phyloP scores from a whole-genome alignment of 176 grass and related monocot species.

The Hyparrhenia diplandra region DNA sequence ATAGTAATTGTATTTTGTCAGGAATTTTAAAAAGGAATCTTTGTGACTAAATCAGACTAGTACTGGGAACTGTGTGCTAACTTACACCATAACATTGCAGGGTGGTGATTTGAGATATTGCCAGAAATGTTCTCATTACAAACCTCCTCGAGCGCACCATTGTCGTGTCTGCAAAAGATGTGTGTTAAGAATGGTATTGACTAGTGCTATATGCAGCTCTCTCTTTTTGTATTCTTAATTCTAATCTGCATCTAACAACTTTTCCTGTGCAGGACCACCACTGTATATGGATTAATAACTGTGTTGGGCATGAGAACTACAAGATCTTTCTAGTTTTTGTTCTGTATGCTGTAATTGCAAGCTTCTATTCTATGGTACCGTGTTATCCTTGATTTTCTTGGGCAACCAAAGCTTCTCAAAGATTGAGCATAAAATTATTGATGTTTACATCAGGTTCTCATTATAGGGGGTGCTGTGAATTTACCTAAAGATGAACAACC shows the following conservation, averaged over 20 bases:
- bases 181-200: slow-evolving; percentile 77
- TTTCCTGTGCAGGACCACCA: slow-evolving; percentile 74
- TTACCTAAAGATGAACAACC: slow-evolving; percentile 50
- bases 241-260: not conserved
- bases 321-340: slow-evolving; percentile 80
- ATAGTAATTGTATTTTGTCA: not conserved
- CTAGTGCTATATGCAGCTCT: not conserved
- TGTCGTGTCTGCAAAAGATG: slow-evolving; percentile 99
- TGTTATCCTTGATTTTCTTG: slow-evolving; percentile 13
- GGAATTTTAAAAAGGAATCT: not conserved
- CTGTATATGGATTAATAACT: slow-evolving; percentile 99
- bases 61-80: not conserved
- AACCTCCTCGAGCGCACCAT: slow-evolving; percentile 86
- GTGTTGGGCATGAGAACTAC: slow-evolving; percentile 91
- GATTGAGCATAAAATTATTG: slow-evolving; percentile 28
- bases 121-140: slow-evolving; percentile 93
- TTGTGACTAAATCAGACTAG: not conserved
- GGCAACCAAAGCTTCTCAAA: slow-evolving; percentile 6
- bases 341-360: slow-evolving; percentile 73
- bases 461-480: slow-evolving; percentile 59
- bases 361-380: slow-evolving; percentile 84
- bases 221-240: not conserved
- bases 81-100: slow-evolving; percentile 42
- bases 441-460: slow-evolving; percentile 55
- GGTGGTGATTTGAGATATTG: slow-evolving; percentile 96